A percentile compares a stretch with the other conserved stretches of the same genome.
Evolutionary conservation across 2,329 filamentous ascomycete species (phyloP).

Genomic region (Pseudocercospora vitis): DNA sequence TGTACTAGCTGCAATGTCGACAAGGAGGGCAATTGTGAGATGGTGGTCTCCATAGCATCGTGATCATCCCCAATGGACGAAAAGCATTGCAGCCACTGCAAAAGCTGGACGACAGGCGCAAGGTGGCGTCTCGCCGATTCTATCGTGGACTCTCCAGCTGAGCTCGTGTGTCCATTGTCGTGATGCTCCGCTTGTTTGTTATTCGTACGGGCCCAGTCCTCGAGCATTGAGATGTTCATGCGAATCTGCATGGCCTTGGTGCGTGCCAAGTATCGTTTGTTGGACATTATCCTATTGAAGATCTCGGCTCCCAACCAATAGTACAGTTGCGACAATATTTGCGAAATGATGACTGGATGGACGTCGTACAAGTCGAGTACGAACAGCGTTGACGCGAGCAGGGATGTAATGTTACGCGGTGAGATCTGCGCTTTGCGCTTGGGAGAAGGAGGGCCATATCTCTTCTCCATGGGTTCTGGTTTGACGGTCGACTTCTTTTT

Average conservation of each 20-base stretch:
- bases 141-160: slow-evolving; percentile 81
- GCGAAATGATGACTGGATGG: slow-evolving; percentile 90
- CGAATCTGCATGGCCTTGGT: slow-evolving; percentile 99
- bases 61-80: slow-evolving; percentile 89
- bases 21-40: slow-evolving; percentile 83
- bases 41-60: slow-evolving; percentile 80
- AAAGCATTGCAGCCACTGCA: slow-evolving; percentile 98
- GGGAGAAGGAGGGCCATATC: slow-evolving; percentile 87
- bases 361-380: slow-evolving; percentile 98
- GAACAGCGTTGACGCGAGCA: slow-evolving; percentile 93
- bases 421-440: slow-evolving; percentile 89
- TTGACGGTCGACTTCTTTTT: slow-evolving; percentile 88
- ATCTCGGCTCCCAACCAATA: slow-evolving; percentile 97
- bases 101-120: slow-evolving; percentile 83
- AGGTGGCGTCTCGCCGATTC: slow-evolving; percentile 83
- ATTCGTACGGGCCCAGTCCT: slow-evolving; percentile 93
- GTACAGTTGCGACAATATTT: slow-evolving; percentile 86
- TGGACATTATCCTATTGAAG: slow-evolving; percentile 97
- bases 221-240: slow-evolving; percentile 93
- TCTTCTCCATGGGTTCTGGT: slow-evolving; percentile 83
- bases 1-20: slow-evolving; percentile 88
- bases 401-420: slow-evolving; percentile 90
- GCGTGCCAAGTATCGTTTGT: slow-evolving; percentile 86
- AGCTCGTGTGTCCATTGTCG: slow-evolving; percentile 83
- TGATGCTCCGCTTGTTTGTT: slow-evolving; percentile 94